Evolutionary conservation across 768 basidiomycete genomes (phyloP).

Genomic region (Suillus americanus): DNA sequence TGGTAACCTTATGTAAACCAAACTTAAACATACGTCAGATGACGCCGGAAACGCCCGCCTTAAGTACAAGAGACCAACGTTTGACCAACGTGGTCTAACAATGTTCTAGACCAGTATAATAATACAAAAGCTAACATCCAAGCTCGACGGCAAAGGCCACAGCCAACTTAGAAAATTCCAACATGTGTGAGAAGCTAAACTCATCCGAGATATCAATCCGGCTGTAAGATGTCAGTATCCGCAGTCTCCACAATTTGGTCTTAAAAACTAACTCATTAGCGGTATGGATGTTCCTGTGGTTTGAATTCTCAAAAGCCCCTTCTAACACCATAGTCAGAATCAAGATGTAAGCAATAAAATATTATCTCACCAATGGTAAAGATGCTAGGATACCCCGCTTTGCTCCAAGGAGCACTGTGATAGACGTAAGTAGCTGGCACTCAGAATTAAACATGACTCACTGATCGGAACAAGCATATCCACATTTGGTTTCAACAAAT

Average conservation of each 20-base stretch:
- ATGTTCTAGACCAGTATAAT: background rate
- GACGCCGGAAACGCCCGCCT: background rate
- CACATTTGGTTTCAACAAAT: constrained; percentile 81
- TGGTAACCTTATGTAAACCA: background rate
- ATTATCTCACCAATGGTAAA: constrained; percentile 64
- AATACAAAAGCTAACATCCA: constrained; percentile 26
- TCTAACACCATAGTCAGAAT: constrained; percentile 33
- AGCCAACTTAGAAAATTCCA: constrained; percentile 84
- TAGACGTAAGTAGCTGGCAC: constrained; percentile 10
- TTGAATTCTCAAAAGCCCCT: constrained; percentile 73
- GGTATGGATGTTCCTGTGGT: constrained; percentile 76
- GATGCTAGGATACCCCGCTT: constrained; percentile 81
- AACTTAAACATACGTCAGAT: background rate
- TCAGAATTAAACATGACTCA: constrained; percentile 36
- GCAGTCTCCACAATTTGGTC: constrained; percentile 41
- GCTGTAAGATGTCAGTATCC: constrained; percentile 39
- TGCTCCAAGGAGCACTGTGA: constrained; percentile 72
- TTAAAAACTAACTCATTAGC: constrained; percentile 66
- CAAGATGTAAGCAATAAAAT: background rate
- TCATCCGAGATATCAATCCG: constrained; percentile 84
- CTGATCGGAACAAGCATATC: constrained; percentile 95
- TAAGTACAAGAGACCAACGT: too few relatives aligned
- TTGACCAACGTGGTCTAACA: background rate
- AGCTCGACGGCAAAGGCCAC: constrained; percentile 80
- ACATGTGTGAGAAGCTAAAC: constrained; percentile 89